phyloP scores from a whole-genome alignment of 2,329 filamentous ascomycete species.

The Pseudogymnoascus pannorum region DNA sequence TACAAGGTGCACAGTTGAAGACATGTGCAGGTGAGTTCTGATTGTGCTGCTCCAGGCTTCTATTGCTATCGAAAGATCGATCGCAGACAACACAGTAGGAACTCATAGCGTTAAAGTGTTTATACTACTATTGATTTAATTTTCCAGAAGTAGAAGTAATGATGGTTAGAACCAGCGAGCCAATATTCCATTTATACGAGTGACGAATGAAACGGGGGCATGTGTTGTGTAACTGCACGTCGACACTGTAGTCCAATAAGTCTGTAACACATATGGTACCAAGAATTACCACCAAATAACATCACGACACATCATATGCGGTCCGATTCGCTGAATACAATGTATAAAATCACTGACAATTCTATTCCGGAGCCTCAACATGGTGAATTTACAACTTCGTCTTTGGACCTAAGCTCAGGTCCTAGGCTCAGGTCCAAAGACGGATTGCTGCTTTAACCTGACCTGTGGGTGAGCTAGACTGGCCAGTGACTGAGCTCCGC shows the following conservation, averaged over 20 bases:
- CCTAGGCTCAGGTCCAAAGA: too few relatives aligned
- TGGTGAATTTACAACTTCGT: too few relatives aligned
- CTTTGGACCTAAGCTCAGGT: too few relatives aligned
- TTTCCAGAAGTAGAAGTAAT: conserved; percentile 14
- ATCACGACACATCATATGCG: too few relatives aligned
- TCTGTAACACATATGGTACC: too few relatives aligned
- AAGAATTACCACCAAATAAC: too few relatives aligned
- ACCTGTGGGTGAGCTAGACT: neutral
- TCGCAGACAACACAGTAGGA: conserved; percentile 18
- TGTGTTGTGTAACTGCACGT: conserved; percentile 14
- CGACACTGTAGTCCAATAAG: conserved; percentile 7
- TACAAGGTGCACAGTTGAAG: conserved; percentile 15
- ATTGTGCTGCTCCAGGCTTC: conserved; percentile 18
- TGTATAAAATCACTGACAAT: too few relatives aligned
- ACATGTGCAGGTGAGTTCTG: conserved; percentile 15
- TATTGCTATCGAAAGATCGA: conserved; percentile 19
- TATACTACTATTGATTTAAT: conserved; percentile 13
- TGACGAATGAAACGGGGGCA: neutral
- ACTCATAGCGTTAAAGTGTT: conserved; percentile 15
- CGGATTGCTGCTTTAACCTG: too few relatives aligned
- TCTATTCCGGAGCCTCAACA: too few relatives aligned
- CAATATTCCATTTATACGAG: conserved; percentile 9
- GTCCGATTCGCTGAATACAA: too few relatives aligned
- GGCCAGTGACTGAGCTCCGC: neutral
- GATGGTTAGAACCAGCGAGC: conserved; percentile 14